These are phyloP conservation scores for Reticulascus tulasneorum DNA, from an alignment of 2,329 filamentous ascomycete genomes.

Conservation along the genomic window DNA sequence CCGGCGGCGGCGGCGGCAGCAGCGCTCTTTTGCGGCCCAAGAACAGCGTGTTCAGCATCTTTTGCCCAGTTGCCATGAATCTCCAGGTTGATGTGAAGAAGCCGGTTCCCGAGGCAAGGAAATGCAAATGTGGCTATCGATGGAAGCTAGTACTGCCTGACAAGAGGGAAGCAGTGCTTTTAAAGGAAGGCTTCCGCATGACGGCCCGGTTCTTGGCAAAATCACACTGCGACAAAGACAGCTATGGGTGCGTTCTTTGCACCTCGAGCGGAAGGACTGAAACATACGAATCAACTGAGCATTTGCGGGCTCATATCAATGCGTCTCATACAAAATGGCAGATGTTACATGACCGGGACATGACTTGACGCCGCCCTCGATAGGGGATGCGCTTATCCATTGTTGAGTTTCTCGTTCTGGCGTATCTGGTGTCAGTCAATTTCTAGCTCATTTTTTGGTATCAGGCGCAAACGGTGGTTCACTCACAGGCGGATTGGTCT, in stretches of 20 bases:
- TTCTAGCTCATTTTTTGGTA: no score
- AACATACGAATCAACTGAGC: constrained; percentile 25
- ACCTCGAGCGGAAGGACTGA: constrained; percentile 30
- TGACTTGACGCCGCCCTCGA: constrained; percentile 22
- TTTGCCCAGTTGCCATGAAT: constrained; percentile 34
- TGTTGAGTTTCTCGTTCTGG: no score
- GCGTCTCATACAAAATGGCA: constrained; percentile 36
- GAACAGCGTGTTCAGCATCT: constrained; percentile 35
- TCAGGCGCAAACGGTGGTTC: no score
- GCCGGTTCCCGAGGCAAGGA: constrained; percentile 20
- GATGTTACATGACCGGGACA: constrained; percentile 31
- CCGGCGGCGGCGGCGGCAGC: constrained; percentile 1
- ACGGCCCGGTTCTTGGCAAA: constrained; percentile 35
- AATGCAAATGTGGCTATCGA: constrained; percentile 32
- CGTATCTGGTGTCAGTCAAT: no score
- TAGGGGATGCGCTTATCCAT: constrained; percentile 3
- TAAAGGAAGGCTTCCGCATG: constrained; percentile 36
- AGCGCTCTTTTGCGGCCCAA: constrained; percentile 19
- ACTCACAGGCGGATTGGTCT: no score
- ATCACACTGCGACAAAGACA: constrained; percentile 28
- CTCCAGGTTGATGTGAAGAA: constrained; percentile 32
- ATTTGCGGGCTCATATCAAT: constrained; percentile 31
- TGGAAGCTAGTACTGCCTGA: constrained; percentile 18
- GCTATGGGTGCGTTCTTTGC: constrained; percentile 36
- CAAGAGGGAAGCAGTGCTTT: constrained; percentile 15